These are phyloP conservation scores for Annulohypoxylon maeteangense DNA, from an alignment of 495 filamentous ascomycete genomes.

Conservation along the genomic window DNA sequence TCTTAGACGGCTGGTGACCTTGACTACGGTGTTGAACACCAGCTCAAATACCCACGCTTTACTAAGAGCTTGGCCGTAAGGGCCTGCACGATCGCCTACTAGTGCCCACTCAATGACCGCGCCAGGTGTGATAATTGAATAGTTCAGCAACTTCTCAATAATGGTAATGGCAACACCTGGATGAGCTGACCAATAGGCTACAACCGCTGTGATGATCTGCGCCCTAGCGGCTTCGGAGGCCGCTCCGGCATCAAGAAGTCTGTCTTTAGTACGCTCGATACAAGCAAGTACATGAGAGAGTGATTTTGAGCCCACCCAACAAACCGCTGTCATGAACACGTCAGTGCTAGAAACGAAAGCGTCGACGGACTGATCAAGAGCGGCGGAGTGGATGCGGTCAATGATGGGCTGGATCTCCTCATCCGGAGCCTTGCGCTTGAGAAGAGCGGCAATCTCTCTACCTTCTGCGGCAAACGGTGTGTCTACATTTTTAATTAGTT, in stretches of 20 bases:
- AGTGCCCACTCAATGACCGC: constrained; percentile 92
- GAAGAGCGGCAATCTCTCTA: constrained; percentile 77
- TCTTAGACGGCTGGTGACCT: constrained; percentile 89
- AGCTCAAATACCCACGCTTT: constrained; percentile 86
- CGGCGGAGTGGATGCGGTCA: constrained; percentile 78
- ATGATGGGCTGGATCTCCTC: constrained; percentile 83
- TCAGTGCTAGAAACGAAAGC: constrained; percentile 86
- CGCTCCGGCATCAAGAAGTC: constrained; percentile 79
- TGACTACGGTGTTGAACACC: constrained; percentile 84
- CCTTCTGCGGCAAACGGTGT: constrained; percentile 85
- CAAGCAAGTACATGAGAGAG: constrained; percentile 95
- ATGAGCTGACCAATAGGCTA: constrained; percentile 93
- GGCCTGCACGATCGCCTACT: constrained; percentile 59
- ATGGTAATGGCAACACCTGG: constrained; percentile 93
- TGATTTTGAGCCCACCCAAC: constrained; percentile 91
- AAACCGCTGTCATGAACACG: constrained; percentile 90
- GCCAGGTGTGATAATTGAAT: constrained; percentile 86
- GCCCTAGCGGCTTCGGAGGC: constrained; percentile 75
- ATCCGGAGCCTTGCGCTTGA: constrained; percentile 84
- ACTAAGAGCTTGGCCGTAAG: constrained; percentile 73
- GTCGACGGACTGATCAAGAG: constrained; percentile 73
- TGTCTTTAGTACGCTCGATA: constrained; percentile 95
- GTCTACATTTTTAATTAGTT: constrained; percentile 56
- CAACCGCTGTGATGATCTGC: constrained; percentile 90
- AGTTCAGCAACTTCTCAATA: constrained; percentile 97